Conservation (phyloP, 2,329 filamentous ascomycete genomes). For the Hymenoscyphus scutula region DNA sequence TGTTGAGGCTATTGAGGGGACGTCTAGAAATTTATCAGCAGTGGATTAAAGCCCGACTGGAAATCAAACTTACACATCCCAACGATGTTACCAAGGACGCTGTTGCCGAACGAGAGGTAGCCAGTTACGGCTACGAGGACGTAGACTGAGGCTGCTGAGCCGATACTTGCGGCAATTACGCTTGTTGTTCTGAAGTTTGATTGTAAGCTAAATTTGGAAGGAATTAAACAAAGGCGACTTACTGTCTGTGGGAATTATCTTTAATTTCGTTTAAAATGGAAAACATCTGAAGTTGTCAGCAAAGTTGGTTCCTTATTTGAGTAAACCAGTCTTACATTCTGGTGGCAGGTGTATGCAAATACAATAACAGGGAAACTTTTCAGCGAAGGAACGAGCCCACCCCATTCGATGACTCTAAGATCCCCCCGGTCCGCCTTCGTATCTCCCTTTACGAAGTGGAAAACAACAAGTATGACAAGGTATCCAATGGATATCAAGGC, state of each 20-base stretch:
- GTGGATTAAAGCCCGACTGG: background rate
- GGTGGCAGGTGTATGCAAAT: slow-evolving; percentile 99
- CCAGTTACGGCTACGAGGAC: slow-evolving; percentile 90
- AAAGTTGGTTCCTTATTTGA: background rate
- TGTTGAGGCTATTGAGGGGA: slow-evolving; percentile 76
- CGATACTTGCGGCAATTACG: slow-evolving; percentile 81
- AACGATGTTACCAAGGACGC: slow-evolving; percentile 88
- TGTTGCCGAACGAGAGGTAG: slow-evolving; percentile 92
- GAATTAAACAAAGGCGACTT: slow-evolving; percentile 12
- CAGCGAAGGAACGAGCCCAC: slow-evolving; percentile 72
- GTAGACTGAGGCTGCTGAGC: slow-evolving; percentile 82
- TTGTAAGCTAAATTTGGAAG: slow-evolving; percentile 11
- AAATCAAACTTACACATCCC: slow-evolving; percentile 70
- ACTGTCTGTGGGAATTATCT: slow-evolving; percentile 69
- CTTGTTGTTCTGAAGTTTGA: slow-evolving; percentile 59
- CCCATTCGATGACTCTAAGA: slow-evolving; percentile 75
- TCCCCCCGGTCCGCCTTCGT: slow-evolving; percentile 69
- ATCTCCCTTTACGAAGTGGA: slow-evolving; percentile 81
- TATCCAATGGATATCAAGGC: slow-evolving; percentile 93
- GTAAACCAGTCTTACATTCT: slow-evolving; percentile 65
- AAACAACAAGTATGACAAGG: slow-evolving; percentile 86
- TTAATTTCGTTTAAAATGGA: slow-evolving; percentile 94
- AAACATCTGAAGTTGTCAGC: slow-evolving; percentile 72
- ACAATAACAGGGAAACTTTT: slow-evolving; percentile 92
- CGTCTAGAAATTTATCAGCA: slow-evolving; percentile 45